Evolutionary conservation across 2,329 filamentous ascomycete genomes (phyloP).

Genomic region (Pleomassaria siparia): DNA sequence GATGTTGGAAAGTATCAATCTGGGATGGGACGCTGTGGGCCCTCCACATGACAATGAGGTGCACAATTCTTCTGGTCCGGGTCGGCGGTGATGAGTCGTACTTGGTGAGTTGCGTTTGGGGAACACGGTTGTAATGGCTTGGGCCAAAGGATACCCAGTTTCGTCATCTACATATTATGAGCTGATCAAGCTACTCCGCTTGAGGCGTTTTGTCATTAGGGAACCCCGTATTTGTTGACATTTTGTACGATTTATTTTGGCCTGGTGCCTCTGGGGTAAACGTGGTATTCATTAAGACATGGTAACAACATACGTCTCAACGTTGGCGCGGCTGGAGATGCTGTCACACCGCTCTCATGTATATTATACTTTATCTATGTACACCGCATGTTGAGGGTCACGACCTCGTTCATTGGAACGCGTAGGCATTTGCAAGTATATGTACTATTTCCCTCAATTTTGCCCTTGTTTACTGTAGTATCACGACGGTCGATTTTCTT

Average conservation of each 20-base stretch:
- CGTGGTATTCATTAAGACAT: not conserved
- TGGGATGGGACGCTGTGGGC: conserved; percentile 34
- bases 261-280: not conserved
- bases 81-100: not conserved
- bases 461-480: no score
- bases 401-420: no score
- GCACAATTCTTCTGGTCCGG: not conserved
- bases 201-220: not conserved
- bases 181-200: not conserved
- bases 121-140: not conserved
- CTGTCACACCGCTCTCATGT: conserved; percentile 15
- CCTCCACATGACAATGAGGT: conserved; percentile 12
- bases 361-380: no score
- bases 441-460: no score
- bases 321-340: conserved; percentile 1
- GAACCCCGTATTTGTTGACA: not conserved
- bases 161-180: conserved; percentile 12
- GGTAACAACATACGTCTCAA: not conserved
- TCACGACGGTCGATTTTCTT: no score
- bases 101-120: not conserved
- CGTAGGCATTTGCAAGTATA: no score
- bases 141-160: conserved; percentile 23
- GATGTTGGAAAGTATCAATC: conserved; percentile 39
- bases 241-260: not conserved
- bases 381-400: not conserved